Base-by-base conservation (phyloP, 179 eudicot genomes). In the Silene coronaria region DNA sequence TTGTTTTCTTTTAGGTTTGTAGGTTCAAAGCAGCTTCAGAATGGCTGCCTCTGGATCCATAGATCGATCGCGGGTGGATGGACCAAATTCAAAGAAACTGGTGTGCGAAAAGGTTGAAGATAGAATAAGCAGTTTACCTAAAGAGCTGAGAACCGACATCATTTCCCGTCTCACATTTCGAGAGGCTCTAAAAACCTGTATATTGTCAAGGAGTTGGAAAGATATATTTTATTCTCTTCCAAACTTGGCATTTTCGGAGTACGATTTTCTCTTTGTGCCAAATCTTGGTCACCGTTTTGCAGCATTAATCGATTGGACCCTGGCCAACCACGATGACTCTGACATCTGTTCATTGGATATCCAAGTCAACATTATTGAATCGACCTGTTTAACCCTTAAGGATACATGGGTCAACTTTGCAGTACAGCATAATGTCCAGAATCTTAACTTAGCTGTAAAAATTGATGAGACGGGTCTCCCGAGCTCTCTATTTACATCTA, bases 191-290 rank as follows among this genome's bases (percentile, higher is more conserved):
- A 67, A 9, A 32, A 67, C 70, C 24, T 67, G 48, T 26, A 7
- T 67, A 6, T 67, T 67, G 10, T 67, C 70, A 19, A 67, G 24
- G 48, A 67, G 70, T n/a, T 67, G 70, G 70, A 67, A 9, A 34
- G 23, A 7, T 9, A 36, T 67, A 67, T 67, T 32, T 36, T 4
- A 24, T 5, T 14, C 48, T n/a, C 70, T 34, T 2, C 48, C 24
- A 7, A 67, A 32, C 13, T n/a, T 67, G 24, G 5, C 26, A 32
- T 32, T 67, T 34, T 3, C 32, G 32, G 48, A 67, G 26, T 2
- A 9, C 13, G 7, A 67, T 5, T 67, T 67, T 6, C 12, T 22
- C 5, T 4, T 17, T 16, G 48, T 32, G 13, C 13, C 22, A 36
- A 2, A 32, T 4, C 3, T 45, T 0, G 12, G 5, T 32, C 12